Conservation (phyloP, 768 basidiomycete species). For the Hebeloma cylindrosporum region DNA sequence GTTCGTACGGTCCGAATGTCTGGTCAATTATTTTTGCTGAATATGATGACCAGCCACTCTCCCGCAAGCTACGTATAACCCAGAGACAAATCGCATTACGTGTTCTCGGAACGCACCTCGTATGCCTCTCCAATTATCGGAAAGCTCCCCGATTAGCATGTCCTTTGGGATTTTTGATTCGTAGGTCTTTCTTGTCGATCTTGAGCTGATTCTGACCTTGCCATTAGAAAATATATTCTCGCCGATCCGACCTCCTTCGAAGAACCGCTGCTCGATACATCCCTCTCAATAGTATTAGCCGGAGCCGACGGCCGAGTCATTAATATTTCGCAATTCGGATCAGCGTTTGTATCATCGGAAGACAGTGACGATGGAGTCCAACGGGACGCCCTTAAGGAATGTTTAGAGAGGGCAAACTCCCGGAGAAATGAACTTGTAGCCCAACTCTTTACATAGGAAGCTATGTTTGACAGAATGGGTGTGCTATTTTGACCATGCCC, state of each 20-base stretch:
- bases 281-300: conserved; percentile 62
- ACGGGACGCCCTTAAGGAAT: conserved; percentile 34
- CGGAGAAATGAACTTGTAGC: no score
- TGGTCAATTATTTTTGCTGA: conserved; percentile 1
- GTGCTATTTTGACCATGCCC: no score
- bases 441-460: no score
- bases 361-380: conserved; percentile 24
- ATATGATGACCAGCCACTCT: conserved; percentile 50
- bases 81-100: conserved; percentile 59
- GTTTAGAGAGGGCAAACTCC: conserved; percentile 41
- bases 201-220: conserved; percentile 2
- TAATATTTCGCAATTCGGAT: conserved; percentile 55
- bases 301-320: conserved; percentile 50
- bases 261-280: conserved; percentile 78
- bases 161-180: conserved; percentile 84
- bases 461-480: no score
- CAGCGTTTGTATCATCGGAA: conserved; percentile 20
- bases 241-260: conserved; percentile 91
- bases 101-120: conserved; percentile 53
- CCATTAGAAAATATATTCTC: conserved; percentile 58
- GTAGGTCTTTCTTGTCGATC: conserved; percentile 41
- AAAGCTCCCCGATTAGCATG: conserved; percentile 44
- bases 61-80: conserved; percentile 70
- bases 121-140: conserved; percentile 44
- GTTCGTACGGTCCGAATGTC: conserved; percentile 54